Percentiles rank a stretch among this genome's conserved stretches.
phyloP scores from a whole-genome alignment of 192 early-diverging fungal genomes.

The Coemansia sp. region DNA sequence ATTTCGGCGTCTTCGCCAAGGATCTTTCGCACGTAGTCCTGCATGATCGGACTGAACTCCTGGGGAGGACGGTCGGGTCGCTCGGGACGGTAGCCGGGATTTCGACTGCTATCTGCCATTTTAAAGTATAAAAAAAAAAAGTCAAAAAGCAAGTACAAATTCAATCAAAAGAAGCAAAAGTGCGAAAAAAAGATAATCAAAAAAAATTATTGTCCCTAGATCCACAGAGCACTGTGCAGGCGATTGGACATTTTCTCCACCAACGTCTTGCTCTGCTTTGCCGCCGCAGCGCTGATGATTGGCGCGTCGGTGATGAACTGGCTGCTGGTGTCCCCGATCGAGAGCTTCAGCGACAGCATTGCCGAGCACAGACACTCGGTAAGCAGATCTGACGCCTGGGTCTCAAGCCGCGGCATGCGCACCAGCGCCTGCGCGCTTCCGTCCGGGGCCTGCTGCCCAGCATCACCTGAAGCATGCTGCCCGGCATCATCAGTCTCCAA shows the following conservation, averaged over 20 bases:
- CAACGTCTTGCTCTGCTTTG: constrained; percentile 26
- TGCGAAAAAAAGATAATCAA: neutral
- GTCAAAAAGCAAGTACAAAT: no score
- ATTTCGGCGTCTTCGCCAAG: constrained; percentile 39
- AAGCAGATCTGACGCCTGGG: constrained; percentile 31
- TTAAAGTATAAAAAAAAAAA: no score
- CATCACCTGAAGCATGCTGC: neutral
- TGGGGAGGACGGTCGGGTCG: neutral
- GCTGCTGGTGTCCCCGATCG: constrained; percentile 8
- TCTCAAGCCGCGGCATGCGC: constrained; percentile 30
- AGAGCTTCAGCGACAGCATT: constrained; percentile 20
- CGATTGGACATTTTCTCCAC: constrained; percentile 33
- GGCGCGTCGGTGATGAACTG: constrained; percentile 38
- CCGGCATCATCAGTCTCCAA: neutral
- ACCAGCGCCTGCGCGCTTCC: constrained; percentile 2
- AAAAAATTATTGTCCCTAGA: constrained; percentile 3
- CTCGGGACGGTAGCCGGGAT: neutral
- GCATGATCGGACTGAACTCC: constrained; percentile 28
- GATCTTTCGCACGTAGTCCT: constrained; percentile 35
- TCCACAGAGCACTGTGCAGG: constrained; percentile 27
- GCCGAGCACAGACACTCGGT: constrained; percentile 45
- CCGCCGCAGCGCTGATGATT: constrained; percentile 37
- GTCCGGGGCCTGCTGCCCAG: neutral
- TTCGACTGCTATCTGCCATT: neutral
- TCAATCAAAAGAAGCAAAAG: no score